Base-by-base conservation (phyloP, 2,329 filamentous ascomycete species). In the Pestalotiopsis sp. region DNA sequence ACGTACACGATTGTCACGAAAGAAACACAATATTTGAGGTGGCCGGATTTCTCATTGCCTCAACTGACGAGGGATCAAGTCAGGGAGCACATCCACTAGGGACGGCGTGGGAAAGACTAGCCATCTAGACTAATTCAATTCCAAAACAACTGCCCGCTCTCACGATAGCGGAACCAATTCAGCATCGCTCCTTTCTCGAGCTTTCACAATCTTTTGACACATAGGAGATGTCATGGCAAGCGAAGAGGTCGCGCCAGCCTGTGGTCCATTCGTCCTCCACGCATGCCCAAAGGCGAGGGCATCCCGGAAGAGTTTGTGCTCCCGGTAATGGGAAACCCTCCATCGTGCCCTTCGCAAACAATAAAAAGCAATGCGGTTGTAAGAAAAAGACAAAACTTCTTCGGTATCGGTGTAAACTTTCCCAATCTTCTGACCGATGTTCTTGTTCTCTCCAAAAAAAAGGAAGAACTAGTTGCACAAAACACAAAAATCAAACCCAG, bases 171-270 rank as follows among this genome's bases (percentile, higher is more conserved):
- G 59, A 57, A 67, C 66, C 66, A 67, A 67, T 67, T 23, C 66
- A 67, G 66, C 38, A 52, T 63, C 39, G 25, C 61, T 58, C 61
- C 45, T 63, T 68, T 65, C 68, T n/a, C 49, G 63, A 59, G 20
- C 20, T 66, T 20, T 41, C 12, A 41, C 31, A 20, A 58, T 39
- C 58, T 56, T 68, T 74, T 73, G 74, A 52, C 60, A 77, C 73
- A 78, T 77, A 77, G 68, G 71, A 77, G 74, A 71, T 72, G 66
- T 70, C 63, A 70, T 74, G 76, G 76, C 74, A 73, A 36, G 75
- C 77, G 74, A 76, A 77, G 73, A 76, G 75, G 73, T 75, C 75
- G 75, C 73, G 73, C 76, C 75, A 77, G 72, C 75, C 75, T 74
- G 76, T 77, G 76, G 75, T 75, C 72, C 73, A 69, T 72, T 69